phyloP scores from a whole-genome alignment of 2,329 filamentous ascomycete species.

The Didymella glomerata region DNA sequence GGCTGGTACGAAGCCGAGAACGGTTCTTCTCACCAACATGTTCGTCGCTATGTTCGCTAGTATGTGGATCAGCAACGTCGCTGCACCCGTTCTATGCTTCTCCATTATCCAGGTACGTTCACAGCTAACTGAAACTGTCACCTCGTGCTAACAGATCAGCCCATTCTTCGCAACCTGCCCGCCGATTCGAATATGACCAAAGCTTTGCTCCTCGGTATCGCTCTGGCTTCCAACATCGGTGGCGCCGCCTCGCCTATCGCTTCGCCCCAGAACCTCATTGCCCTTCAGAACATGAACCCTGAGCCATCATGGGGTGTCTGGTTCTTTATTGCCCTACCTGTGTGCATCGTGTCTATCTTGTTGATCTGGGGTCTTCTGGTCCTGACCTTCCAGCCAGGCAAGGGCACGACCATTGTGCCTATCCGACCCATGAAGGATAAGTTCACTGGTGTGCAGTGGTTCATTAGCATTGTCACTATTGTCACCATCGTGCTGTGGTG shows the following conservation, averaged over 20 bases:
- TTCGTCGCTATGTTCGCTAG: slow-evolving; percentile 96
- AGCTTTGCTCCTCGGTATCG: slow-evolving; percentile 93
- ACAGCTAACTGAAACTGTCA: fast-evolving
- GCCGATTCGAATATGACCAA: slow-evolving; percentile 93
- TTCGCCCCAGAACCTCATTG: slow-evolving; percentile 96
- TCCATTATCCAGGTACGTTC: slow-evolving; percentile 86
- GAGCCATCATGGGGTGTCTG: slow-evolving; percentile 92
- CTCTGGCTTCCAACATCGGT: slow-evolving; percentile 92
- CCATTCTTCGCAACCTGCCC: slow-evolving; percentile 91
- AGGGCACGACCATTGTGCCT: slow-evolving; percentile 86
- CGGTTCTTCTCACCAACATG: slow-evolving; percentile 96
- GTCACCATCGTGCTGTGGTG: slow-evolving; percentile 92
- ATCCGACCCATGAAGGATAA: slow-evolving; percentile 89
- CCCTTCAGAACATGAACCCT: slow-evolving; percentile 93
- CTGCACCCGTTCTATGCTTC: slow-evolving; percentile 94
- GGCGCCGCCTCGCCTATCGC: slow-evolving; percentile 97
- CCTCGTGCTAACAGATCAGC: slow-evolving; percentile 60
- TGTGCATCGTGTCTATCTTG: slow-evolving; percentile 87
- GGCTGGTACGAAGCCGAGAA: slow-evolving; percentile 87
- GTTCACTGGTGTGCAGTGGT: slow-evolving; percentile 90
- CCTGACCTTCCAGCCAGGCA: slow-evolving; percentile 82
- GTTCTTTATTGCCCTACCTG: slow-evolving; percentile 96
- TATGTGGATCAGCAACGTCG: slow-evolving; percentile 99
- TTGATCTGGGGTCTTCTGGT: slow-evolving; percentile 90
- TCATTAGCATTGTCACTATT: slow-evolving; percentile 84